A percentile compares a stretch with the other conserved stretches of the same genome.
phyloP scores from a whole-genome alignment of 345 rosid genomes.

The Gossypium bickii region DNA sequence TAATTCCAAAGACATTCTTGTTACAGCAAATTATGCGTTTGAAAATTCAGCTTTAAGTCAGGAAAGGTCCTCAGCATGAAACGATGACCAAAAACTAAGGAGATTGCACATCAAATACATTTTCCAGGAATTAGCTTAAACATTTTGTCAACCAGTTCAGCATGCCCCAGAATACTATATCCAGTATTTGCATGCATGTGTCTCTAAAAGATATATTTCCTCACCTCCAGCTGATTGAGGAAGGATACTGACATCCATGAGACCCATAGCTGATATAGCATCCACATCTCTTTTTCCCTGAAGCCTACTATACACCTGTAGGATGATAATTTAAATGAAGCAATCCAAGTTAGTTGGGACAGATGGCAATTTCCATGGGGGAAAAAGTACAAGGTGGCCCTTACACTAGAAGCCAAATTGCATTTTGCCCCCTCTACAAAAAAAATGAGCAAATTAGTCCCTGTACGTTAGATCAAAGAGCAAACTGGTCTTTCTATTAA shows the following conservation, averaged over 20 bases:
- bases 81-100: slow-evolving; percentile 7
- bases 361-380: not conserved
- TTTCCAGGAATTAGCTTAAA: not conserved
- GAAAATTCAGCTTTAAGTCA: not conserved
- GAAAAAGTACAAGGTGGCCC: no score
- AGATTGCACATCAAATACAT: slow-evolving; percentile 13
- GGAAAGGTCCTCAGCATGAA: not conserved
- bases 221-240: slow-evolving; percentile 98
- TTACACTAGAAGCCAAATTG: no score
- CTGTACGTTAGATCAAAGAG: no score
- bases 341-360: slow-evolving; percentile 10
- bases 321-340: slow-evolving; percentile 8
- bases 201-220: slow-evolving; percentile 6
- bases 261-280: not conserved
- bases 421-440: no score
- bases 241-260: slow-evolving; percentile 68
- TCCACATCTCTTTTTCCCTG: slow-evolving; percentile 14
- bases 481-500: no score
- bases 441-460: no score
- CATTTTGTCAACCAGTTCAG: slow-evolving; percentile 5
- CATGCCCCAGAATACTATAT: not conserved
- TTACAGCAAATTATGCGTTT: not conserved
- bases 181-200: not conserved
- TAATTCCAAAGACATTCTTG: not conserved
- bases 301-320: slow-evolving; percentile 22